phyloP scores from a whole-genome alignment of 352 stramenopile genomes.

The Pythium dissimile region DNA sequence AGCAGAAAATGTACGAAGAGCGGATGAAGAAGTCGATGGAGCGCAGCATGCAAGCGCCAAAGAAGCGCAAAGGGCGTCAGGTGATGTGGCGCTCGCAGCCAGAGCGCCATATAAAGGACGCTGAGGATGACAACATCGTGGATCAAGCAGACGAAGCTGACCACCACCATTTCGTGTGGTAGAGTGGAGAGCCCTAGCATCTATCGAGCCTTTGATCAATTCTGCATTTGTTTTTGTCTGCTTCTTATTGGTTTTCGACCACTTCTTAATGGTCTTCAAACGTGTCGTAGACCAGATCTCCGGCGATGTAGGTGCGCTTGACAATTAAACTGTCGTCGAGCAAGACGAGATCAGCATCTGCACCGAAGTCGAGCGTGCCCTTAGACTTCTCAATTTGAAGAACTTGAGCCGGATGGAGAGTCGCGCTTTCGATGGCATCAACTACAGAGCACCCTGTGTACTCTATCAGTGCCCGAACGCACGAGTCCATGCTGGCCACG shows the following conservation, averaged over 20 bases:
- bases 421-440: conserved; percentile 71
- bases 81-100: conserved; percentile 92
- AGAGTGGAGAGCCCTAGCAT: too few relatives aligned
- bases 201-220: too few relatives aligned
- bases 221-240: background rate
- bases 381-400: conserved; percentile 59
- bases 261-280: too few relatives aligned
- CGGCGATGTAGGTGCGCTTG: conserved; percentile 70
- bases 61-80: conserved; percentile 90
- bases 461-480: conserved; percentile 67
- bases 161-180: conserved; percentile 85
- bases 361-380: conserved; percentile 69
- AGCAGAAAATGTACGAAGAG: conserved; percentile 93
- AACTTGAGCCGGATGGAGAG: conserved; percentile 66
- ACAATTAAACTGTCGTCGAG: conserved; percentile 70
- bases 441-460: conserved; percentile 83
- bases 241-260: too few relatives aligned
- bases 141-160: conserved; percentile 81
- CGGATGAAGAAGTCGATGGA: conserved; percentile 94
- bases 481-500: conserved; percentile 80
- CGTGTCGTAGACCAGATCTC: conserved; percentile 49
- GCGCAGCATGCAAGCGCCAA: conserved; percentile 89
- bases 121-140: conserved; percentile 76
- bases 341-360: conserved; percentile 82
- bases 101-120: conserved; percentile 67